Evolutionary conservation across 1,284 basidiomycete genomes (phyloP).

Genomic region (Mycena sp.): DNA sequence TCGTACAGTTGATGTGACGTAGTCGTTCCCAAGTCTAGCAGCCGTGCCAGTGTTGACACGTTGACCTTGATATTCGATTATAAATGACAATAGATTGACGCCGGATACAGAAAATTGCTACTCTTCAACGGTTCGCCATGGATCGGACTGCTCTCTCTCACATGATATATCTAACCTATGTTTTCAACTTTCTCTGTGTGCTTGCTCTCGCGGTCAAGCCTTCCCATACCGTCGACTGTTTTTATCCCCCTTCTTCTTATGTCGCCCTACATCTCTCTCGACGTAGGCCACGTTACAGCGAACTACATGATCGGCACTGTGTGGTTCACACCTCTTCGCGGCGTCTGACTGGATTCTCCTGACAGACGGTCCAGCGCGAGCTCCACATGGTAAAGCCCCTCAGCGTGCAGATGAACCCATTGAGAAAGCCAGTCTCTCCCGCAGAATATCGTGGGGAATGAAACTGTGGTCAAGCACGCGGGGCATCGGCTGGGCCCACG

Average conservation of each 20-base stretch:
- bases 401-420: constrained; percentile 8
- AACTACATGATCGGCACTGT: constrained; percentile 5
- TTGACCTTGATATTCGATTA: too few species aligned
- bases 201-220: constrained; percentile 18
- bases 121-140: too few species aligned
- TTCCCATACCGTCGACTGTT: constrained; percentile 16
- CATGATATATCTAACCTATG: not conserved
- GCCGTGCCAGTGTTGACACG: too few species aligned
- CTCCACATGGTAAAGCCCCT: constrained; percentile 17
- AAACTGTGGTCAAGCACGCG: constrained; percentile 2
- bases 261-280: constrained; percentile 9
- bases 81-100: too few species aligned
- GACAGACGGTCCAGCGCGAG: constrained; percentile 23
- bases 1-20: too few species aligned
- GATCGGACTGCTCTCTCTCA: not conserved
- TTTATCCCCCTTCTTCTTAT: constrained; percentile 20
- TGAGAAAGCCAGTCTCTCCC: constrained; percentile 7
- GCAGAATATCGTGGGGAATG: constrained; percentile 11
- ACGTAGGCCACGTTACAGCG: not conserved
- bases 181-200: constrained; percentile 5
- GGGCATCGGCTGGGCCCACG: constrained; percentile 21
- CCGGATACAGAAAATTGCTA: too few species aligned
- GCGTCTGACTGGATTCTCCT: constrained; percentile 24
- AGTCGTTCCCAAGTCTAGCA: too few species aligned
- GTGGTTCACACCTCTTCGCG: constrained; percentile 18